phyloP scores from a whole-genome alignment of 345 rosid species.

The Eucalyptus caleyi region DNA sequence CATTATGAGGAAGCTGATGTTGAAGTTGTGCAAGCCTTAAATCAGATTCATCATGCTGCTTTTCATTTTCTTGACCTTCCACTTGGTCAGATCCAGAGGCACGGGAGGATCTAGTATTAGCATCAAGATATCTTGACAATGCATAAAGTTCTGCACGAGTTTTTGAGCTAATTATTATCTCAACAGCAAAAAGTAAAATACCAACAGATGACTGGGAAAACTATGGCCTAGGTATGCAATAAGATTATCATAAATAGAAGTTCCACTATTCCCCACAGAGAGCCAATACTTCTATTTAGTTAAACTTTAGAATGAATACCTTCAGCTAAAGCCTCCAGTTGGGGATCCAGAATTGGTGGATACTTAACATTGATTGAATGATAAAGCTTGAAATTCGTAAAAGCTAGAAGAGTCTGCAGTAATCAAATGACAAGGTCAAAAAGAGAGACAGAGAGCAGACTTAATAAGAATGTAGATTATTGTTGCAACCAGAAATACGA shows the following conservation, averaged over 20 bases:
- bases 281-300: background rate
- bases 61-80: constrained; percentile 9
- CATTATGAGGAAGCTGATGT: constrained; percentile 85
- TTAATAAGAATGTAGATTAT: background rate
- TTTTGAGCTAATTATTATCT: background rate
- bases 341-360: constrained; percentile 89
- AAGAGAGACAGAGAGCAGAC: background rate
- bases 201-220: background rate
- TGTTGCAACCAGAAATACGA: background rate
- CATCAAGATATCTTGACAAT: constrained; percentile 63
- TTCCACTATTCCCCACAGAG: background rate
- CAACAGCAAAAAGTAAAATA: background rate
- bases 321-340: constrained; percentile 84
- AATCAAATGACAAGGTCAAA: background rate
- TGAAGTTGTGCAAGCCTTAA: constrained; percentile 94
- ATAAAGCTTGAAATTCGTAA: constrained; percentile 73
- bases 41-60: constrained; percentile 46
- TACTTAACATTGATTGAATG: constrained; percentile 70
- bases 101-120: constrained; percentile 28
- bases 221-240: background rate
- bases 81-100: constrained; percentile 30
- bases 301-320: constrained; percentile 16
- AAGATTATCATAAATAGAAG: background rate
- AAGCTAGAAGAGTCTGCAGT: constrained; percentile 83
- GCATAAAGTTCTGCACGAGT: constrained; percentile 79